Evolutionary conservation across 1,284 basidiomycete species (phyloP), one percentile per base, ranked within the genome.

Genomic region (Ceratobasidium sp.): DNA sequence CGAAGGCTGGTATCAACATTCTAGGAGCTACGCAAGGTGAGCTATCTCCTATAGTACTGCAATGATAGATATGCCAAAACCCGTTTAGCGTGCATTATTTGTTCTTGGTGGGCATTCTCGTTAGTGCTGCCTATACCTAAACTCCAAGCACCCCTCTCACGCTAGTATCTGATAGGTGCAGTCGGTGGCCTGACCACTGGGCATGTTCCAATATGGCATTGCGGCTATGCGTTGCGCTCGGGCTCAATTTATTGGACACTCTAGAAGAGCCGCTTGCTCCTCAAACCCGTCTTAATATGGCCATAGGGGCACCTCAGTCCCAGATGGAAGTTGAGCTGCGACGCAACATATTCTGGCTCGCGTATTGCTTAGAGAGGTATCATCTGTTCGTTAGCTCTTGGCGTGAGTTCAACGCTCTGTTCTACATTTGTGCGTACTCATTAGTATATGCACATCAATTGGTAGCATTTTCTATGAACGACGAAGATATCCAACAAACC

Each of bases 401-500:
- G 15, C n/a, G 67, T 71, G 45, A 59, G 67, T 71, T 3, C 36
- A 11, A 41, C 36, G 6, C 11, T 11, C 11, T 41, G 36, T 41
- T 11, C 11, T 4, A 41, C 11, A 41, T 41, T 41, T 41, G 4
- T 41, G 36, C 36, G 11, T 4, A 11, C 36, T 41, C 11, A 41
- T 41, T 41, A 41, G 36, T 41, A 41, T 41, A 11, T 41, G 11
- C 4, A 4, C 36, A 41, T 41, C 11, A 11, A 4, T 41, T 41
- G 36, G 11, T 41, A 71, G 67, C 56, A 27, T 29, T 71, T 27
- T 45, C 47, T n/a, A 31, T 71, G 11, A 76, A 45, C 44, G 76
- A 77, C 29, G 76, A 75, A 44, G 76, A 77, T 36, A 72, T 76
- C 47, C 59, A 50, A 14, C 76, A 77, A 47, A 72, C 53, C 22